Base-by-base conservation (phyloP, 768 basidiomycete species). In the Suillus americanus region DNA sequence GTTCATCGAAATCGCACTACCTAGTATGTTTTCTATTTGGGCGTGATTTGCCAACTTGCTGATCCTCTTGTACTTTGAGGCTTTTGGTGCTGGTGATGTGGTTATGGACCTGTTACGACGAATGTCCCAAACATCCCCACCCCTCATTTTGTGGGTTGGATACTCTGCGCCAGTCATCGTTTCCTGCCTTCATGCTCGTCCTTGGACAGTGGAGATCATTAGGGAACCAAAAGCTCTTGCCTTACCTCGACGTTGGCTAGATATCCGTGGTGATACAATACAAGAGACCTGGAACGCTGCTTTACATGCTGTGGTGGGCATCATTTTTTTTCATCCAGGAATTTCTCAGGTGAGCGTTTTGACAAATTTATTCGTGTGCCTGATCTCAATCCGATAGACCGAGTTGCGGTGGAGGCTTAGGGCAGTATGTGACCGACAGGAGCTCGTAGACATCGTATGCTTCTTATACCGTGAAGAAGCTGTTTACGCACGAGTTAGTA, bases 221-320 rank as follows among this genome's bases (percentile, higher is more conserved):
- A 84, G 81, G n/a, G 76, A 81, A 56, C 67, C 72, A 74, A 56
- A 85, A 46, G 77, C 73, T 54, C 77, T 84, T 67, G 66, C 87
- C 18, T 82, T 87, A 61, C 92, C 92, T 48, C 82, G 91, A 40
- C 85, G 92, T 20, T 94, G 92, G 92, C 75, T 91, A 46, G 89
- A 92, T 72, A 83, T 92, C 62, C 78, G 79, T n/a, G 92, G 92
- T 3, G 69, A 69, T 18, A 86, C 79, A 69, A 77, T 92, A 41
- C 72, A 76, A 12, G 86, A 88, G 63, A 81, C 84, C 43, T 94
- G 92, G 92, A 82, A 85, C 62, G 84, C 89, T n/a, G 91, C 87
- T 9, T 71, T 89, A 53, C 81, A 85, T 67, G 89, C 91, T 8
- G 86, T 92, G 51, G 82, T 88, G 61, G 85, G 90, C 9, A 75